Percentiles rank a stretch among this genome's conserved stretches.
Evolutionary conservation across 2,329 filamentous ascomycete genomes (phyloP).

Genomic region (Diaporthe nobilis): DNA sequence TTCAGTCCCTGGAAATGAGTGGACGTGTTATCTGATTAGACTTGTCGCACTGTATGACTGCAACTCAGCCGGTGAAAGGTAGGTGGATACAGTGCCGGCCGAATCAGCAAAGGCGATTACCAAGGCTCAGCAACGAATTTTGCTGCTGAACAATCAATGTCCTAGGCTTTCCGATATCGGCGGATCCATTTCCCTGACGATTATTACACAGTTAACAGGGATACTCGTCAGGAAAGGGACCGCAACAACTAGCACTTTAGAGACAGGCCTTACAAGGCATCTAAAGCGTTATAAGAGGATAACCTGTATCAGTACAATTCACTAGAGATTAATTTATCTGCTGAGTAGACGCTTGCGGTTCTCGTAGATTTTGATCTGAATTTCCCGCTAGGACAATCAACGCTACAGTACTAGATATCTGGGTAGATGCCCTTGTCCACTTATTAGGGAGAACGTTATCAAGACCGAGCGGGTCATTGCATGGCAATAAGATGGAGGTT

Average conservation of each 20-base stretch:
- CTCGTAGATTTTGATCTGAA: background rate
- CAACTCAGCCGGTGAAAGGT: background rate
- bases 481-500: background rate
- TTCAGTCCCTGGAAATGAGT: constrained; percentile 1
- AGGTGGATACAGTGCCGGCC: constrained; percentile 25
- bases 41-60: constrained; percentile 22
- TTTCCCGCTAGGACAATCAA: background rate
- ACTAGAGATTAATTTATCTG: background rate
- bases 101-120: constrained; percentile 29
- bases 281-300: background rate
- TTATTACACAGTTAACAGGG: background rate
- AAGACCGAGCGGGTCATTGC: background rate
- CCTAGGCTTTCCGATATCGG: constrained; percentile 17
- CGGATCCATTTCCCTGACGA: background rate
- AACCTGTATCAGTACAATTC: background rate
- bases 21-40: constrained; percentile 6
- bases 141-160: constrained; percentile 28
- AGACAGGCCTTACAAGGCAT: background rate
- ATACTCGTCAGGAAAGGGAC: background rate
- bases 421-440: background rate
- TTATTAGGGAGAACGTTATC: background rate
- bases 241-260: background rate
- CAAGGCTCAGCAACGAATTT: constrained; percentile 7
- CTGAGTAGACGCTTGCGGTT: background rate
- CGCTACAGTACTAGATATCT: background rate